Conservation (phyloP, 495 filamentous ascomycete species). For the Neurospora sp. region DNA sequence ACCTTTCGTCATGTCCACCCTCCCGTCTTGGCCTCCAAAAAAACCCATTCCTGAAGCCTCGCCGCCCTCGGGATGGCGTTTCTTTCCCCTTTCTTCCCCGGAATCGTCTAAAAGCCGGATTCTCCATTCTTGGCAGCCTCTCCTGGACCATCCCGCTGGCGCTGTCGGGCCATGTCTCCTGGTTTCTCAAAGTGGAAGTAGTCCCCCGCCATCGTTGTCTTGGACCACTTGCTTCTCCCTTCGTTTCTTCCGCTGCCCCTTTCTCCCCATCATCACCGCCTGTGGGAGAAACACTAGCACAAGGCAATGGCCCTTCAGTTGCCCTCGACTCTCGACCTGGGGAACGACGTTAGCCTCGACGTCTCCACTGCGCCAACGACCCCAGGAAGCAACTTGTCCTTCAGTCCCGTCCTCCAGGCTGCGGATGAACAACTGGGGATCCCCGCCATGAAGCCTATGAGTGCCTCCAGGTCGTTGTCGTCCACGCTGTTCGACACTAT, state of each 20-base stretch:
- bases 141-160: not conserved
- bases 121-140: not conserved
- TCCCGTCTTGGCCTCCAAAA: not conserved
- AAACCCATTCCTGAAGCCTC: not conserved
- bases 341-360: conserved; percentile 11
- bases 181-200: not conserved
- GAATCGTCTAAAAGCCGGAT: not conserved
- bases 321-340: conserved; percentile 7
- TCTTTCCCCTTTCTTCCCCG: not conserved
- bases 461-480: conserved; percentile 7
- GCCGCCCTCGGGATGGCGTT: not conserved
- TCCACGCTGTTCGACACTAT: conserved; percentile 11
- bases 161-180: not conserved
- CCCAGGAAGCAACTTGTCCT: conserved; percentile 38
- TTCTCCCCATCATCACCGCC: not conserved
- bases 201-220: not conserved
- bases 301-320: conserved; percentile 1
- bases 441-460: conserved; percentile 5
- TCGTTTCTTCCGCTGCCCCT: not conserved
- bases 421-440: conserved; percentile 15
- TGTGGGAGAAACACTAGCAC: not conserved
- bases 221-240: not conserved
- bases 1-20: not conserved
- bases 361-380: conserved; percentile 43
- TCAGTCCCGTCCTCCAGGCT: conserved; percentile 29